Evolutionary conservation across 257 asterid genomes (phyloP), one percentile per base, ranked within the genome.

Genomic region (Przewalskia tangutica): DNA sequence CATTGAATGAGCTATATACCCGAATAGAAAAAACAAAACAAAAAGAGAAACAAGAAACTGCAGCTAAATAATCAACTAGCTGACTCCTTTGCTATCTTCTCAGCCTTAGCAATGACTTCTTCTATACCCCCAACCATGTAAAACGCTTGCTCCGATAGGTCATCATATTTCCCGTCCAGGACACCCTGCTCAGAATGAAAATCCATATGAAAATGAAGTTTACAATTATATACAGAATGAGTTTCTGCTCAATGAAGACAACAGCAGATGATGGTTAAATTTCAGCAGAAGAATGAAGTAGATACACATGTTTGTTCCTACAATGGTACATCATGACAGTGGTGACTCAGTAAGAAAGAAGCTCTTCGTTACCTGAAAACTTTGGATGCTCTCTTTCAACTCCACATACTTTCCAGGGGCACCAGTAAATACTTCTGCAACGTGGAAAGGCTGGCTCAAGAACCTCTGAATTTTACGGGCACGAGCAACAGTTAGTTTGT

Each of bases 61-160:
- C 75, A 40, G 42, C 44, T 60, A 0, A 40, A 36, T 55, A 48
- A 80, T 63, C 63, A 80, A 80, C 77, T 42, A 66, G 90, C 88
- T 85, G 91, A 89, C 82, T 91, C 91, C 89, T 85, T 90, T 66
- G 95, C 88, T 77, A 91, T 91, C 90, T 88, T 91, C 89, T 91
- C 93, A 1, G 93, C 93, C 90, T 91, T 91, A 78, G 92, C 95
- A 55, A 88, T 84, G 80, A 93, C 98, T 88, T 95, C 98, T 0
- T 93, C 98, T 20, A 95, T 95, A 66, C 98, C 98, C 88, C 98
- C 98, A 86, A 95, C 98, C 98, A 95, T 91, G 86, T 95, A 95
- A 86, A 95, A 95, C 10, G 98, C 88, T 79, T 93, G 32, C 32
- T 27, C 32, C 1, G 32, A 34, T 77, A 95, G 93, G 84, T 95